phyloP scores from a whole-genome alignment of 1,284 basidiomycete species.

The Sporisorium scitamineum region DNA sequence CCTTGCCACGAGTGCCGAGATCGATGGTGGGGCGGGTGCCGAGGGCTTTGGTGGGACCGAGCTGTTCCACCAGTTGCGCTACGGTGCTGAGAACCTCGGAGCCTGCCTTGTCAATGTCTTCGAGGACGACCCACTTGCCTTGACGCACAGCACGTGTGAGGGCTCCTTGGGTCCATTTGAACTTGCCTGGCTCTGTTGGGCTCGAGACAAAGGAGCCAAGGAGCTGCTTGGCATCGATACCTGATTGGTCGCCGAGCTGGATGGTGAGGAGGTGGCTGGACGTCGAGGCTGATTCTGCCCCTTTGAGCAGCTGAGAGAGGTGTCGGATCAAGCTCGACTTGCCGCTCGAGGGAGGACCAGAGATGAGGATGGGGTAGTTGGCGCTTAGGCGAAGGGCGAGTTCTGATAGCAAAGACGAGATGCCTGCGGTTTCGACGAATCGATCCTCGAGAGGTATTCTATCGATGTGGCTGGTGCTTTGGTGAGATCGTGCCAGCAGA shows the following conservation, averaged over 20 bases:
- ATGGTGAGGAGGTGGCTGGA: constrained; percentile 79
- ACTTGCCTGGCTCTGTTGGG: constrained; percentile 83
- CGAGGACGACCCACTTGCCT: constrained; percentile 92
- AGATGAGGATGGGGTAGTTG: constrained; percentile 83
- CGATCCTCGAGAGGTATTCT: constrained; percentile 5
- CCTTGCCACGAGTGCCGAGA: constrained; percentile 67
- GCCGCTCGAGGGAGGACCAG: constrained; percentile 88
- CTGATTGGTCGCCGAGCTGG: constrained; percentile 76
- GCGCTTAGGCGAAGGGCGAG: constrained; percentile 79
- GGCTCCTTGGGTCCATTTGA: constrained; percentile 96
- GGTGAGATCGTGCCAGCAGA: constrained; percentile 35
- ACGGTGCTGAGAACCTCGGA: constrained; percentile 63
- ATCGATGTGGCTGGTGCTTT: neutral
- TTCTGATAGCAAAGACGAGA: constrained; percentile 75
- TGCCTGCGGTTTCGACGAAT: constrained; percentile 77
- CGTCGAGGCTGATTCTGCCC: constrained; percentile 7
- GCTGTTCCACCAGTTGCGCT: constrained; percentile 77
- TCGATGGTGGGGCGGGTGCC: constrained; percentile 78
- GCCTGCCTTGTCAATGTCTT: constrained; percentile 81
- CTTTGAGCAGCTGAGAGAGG: constrained; percentile 71
- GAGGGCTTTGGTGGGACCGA: constrained; percentile 78
- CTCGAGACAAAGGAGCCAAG: constrained; percentile 95
- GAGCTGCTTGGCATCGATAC: constrained; percentile 89
- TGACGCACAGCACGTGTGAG: constrained; percentile 89
- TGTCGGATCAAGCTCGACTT: constrained; percentile 86